Conservation (phyloP, 2,329 filamentous ascomycete genomes). For the Bimuria novae-zelandiae region DNA sequence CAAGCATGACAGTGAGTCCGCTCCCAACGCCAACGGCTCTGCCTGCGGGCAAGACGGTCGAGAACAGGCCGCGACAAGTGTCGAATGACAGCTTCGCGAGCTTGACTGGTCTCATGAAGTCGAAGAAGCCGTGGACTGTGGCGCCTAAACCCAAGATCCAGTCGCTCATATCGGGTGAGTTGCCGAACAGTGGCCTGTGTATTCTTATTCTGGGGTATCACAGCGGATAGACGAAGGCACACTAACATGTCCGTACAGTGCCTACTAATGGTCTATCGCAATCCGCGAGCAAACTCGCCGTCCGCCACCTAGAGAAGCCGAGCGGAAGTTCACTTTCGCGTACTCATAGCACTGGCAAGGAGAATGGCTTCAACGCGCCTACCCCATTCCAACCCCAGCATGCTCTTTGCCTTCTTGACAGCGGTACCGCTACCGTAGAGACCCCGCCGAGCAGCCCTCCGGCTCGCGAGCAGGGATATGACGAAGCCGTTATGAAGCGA, state of each 20-base stretch:
- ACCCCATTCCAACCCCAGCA: not conserved
- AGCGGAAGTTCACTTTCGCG: too few relatives aligned
- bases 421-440: not conserved
- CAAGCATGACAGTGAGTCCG: not conserved
- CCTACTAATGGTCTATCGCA: too few relatives aligned
- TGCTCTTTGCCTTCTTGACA: too few relatives aligned
- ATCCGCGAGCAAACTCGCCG: too few relatives aligned
- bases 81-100: conserved; percentile 11
- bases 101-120: conserved; percentile 5
- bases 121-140: not conserved
- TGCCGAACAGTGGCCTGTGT: not conserved
- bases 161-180: not conserved
- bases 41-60: not conserved
- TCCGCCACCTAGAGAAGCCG: too few relatives aligned
- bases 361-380: not conserved
- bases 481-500: not conserved
- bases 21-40: not conserved
- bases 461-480: not conserved
- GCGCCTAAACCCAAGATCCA: not conserved
- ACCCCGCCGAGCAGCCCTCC: not conserved
- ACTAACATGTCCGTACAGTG: not conserved
- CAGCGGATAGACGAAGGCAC: not conserved
- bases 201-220: not conserved
- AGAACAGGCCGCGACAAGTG: not conserved
- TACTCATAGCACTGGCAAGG: not conserved